Evolutionary conservation across 495 filamentous ascomycete species (phyloP), one percentile per base, ranked within the genome.

Genomic region (Podospora pseudopauciseta): DNA sequence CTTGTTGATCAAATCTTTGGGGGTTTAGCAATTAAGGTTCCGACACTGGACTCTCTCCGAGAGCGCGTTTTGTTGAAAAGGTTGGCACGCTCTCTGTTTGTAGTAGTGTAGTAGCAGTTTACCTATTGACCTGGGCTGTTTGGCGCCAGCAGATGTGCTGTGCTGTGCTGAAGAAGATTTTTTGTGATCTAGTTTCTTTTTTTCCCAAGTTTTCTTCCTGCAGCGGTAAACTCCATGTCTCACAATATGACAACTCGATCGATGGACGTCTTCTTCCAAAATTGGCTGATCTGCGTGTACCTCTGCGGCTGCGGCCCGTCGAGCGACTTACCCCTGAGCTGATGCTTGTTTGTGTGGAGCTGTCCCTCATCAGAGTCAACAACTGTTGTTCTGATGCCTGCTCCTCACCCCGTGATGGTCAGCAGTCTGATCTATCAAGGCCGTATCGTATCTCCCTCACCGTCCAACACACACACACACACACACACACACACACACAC

Each of bases 271-370:
- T 58, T 18, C 16, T 27, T 30, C 26, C 16, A 27, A 61, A 61
- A 61, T 61, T 63, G 61, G 30, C 61, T 28, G 61, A 39, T 44
- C 30, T 39, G 61, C 61, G 61, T 9, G 61, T 16, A 63, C 61
- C 61, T 63, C 34, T 63, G n/a, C 61, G 61, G 61, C 28, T 49
- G 15, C 61, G 61, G 61, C 13, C 61, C 61, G 61, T 63, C 59
- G 26, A 49, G 39, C 15, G 18, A 58, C 55, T 49, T 9, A 20
- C 55, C 55, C 55, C 55, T 58, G 55, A 58, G 23, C 23, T 26
- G 55, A 19, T 58, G 55, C 23, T 9, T 26, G 18, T 58, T 26
- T 19, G 55, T 58, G 55, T 15, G n/a, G n/a, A 58, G 7, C 6
- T 9, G 18, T 20, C n/a, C 6, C 55, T 18, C n/a, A 32, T 32